Percentiles rank a stretch among this genome's conserved stretches.
These are phyloP conservation scores for Colletotrichum eleusines DNA, from an alignment of 2,329 filamentous ascomycete genomes.

Conservation along the genomic window DNA sequence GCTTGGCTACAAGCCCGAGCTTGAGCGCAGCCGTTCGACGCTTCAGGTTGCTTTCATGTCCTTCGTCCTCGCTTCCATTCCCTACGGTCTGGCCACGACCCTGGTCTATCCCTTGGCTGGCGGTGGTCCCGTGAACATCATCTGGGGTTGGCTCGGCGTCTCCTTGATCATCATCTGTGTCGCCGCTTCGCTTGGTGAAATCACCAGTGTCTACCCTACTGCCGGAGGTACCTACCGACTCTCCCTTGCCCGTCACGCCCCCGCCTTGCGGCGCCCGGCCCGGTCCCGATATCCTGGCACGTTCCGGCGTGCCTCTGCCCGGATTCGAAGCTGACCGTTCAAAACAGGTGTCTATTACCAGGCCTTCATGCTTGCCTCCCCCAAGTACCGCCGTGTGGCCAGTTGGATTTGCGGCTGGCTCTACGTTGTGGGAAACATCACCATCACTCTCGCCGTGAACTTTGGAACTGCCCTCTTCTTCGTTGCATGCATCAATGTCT, in stretches of 20 bases:
- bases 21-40: constrained; percentile 74
- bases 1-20: constrained; percentile 75
- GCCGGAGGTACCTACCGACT: constrained; percentile 66
- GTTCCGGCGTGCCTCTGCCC: constrained; percentile 16
- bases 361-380: constrained; percentile 78
- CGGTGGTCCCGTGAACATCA: constrained; percentile 76
- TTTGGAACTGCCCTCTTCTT: constrained; percentile 79
- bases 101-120: constrained; percentile 75
- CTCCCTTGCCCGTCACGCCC: constrained; percentile 3
- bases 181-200: constrained; percentile 77
- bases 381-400: constrained; percentile 70
- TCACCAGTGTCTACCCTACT: constrained; percentile 82
- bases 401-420: constrained; percentile 82
- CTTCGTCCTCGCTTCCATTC: constrained; percentile 80
- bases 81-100: constrained; percentile 79
- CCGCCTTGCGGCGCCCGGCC: constrained; percentile 18
- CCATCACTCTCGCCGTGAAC: constrained; percentile 85
- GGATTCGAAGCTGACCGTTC: constrained; percentile 34
- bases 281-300: constrained; percentile 3
- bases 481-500: constrained; percentile 68
- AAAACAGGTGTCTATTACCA: constrained; percentile 76
- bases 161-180: constrained; percentile 79
- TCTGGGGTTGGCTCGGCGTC: constrained; percentile 79
- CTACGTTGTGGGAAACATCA: constrained; percentile 84
- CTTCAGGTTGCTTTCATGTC: constrained; percentile 81